Conservation (phyloP, 371 early-diverging fungal genomes). For the Mortierella sp. region DNA sequence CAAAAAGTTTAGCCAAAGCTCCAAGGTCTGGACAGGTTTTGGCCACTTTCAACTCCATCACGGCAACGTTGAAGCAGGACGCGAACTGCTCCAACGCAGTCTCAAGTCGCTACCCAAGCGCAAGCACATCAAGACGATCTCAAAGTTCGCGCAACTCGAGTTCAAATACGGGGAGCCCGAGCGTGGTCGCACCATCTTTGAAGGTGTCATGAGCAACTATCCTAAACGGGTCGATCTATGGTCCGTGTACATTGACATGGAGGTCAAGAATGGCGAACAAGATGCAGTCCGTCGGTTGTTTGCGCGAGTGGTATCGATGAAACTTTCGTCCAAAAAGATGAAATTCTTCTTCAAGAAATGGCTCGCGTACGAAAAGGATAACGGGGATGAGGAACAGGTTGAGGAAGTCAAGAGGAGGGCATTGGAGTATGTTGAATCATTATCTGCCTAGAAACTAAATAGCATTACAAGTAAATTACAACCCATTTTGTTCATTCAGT, state of each 20-base stretch:
- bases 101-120: conserved; percentile 88
- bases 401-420: conserved; percentile 91
- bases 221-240: conserved; percentile 96
- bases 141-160: conserved; percentile 94
- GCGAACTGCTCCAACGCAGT: conserved; percentile 80
- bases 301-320: conserved; percentile 85
- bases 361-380: conserved; percentile 90
- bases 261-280: conserved; percentile 78
- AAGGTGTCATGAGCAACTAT: conserved; percentile 90
- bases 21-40: conserved; percentile 90
- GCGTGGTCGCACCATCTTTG: conserved; percentile 95
- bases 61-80: conserved; percentile 77
- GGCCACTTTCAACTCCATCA: conserved; percentile 82
- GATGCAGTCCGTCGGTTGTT: conserved; percentile 83
- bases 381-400: conserved; percentile 80
- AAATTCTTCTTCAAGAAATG: conserved; percentile 98
- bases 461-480: neutral
- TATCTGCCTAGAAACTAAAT: conserved; percentile 35
- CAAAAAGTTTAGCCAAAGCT: conserved; percentile 87
- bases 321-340: conserved; percentile 96
- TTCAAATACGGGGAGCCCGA: conserved; percentile 94
- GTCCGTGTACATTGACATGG: conserved; percentile 96
- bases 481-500: neutral
- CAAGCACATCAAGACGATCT: conserved; percentile 90
- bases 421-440: conserved; percentile 83